A percentile compares a stretch with the other conserved stretches of the same genome.
Conservation (phyloP, 306 rosid species). For the Sophora flavescens region DNA sequence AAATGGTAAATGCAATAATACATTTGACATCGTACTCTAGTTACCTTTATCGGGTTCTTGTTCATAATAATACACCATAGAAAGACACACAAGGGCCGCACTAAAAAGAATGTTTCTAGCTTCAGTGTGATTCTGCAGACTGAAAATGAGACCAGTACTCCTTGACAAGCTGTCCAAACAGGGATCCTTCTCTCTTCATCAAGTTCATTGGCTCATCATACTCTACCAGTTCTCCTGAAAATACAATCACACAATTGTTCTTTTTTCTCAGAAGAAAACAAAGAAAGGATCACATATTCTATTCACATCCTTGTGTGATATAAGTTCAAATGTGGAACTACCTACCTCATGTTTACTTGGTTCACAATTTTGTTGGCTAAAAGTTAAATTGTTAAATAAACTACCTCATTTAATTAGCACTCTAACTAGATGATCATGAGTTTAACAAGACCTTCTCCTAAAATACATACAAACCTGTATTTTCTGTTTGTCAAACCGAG, state of each 20-base stretch:
- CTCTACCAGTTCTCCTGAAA: conserved; percentile 71
- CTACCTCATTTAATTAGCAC: neutral
- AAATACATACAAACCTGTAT: neutral
- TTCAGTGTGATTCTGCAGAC: conserved; percentile 56
- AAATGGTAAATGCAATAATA: no score
- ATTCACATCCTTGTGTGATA: neutral
- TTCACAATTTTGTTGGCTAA: neutral
- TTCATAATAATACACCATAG: conserved; percentile 3
- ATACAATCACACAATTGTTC: neutral
- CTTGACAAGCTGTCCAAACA: conserved; percentile 67
- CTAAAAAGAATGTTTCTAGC: neutral
- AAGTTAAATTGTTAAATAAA: neutral
- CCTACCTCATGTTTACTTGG: neutral
- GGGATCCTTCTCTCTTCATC: conserved; percentile 64
- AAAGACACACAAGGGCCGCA: neutral
- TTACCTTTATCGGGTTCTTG: neutral
- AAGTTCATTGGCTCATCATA: conserved; percentile 71
- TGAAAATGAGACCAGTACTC: conserved; percentile 79
- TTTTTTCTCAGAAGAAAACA: conserved; percentile 12
- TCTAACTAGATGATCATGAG: neutral
- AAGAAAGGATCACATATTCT: neutral
- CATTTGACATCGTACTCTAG: neutral
- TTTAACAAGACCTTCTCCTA: neutral
- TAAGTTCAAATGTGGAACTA: neutral
- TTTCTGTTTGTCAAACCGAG: neutral